Conservation (phyloP, 2,329 filamentous ascomycete genomes). For the Geosmithia putterillii region DNA sequence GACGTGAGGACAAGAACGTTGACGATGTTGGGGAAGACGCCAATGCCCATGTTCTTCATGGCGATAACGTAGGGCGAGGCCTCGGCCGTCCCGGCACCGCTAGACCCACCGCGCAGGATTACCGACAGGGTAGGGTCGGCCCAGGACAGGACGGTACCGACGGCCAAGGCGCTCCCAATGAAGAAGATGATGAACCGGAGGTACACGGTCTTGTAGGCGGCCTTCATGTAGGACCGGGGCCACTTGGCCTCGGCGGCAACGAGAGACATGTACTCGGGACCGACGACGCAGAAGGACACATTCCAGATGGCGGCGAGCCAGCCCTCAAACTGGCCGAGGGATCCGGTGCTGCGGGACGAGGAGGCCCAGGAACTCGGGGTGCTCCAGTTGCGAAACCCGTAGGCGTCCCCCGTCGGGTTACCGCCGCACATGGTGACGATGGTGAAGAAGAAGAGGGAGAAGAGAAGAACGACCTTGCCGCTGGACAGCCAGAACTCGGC, state of each 20-base stretch:
- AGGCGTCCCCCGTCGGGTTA: conserved; percentile 56
- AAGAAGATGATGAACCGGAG: conserved; percentile 62
- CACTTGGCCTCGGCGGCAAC: conserved; percentile 60
- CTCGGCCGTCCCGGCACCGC: conserved; percentile 24
- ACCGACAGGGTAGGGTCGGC: conserved; percentile 40
- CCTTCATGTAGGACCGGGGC: conserved; percentile 50
- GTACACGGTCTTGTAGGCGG: conserved; percentile 62
- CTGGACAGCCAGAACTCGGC: conserved; percentile 57
- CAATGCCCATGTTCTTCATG: conserved; percentile 39
- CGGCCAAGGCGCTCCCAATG: conserved; percentile 52
- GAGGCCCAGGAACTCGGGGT: conserved; percentile 26
- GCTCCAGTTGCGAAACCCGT: conserved; percentile 59
- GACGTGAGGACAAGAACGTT: conserved; percentile 38
- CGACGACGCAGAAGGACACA: conserved; percentile 50
- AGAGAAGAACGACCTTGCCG: conserved; percentile 54
- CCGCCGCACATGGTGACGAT: conserved; percentile 71
- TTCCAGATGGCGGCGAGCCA: conserved; percentile 57
- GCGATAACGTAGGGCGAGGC: conserved; percentile 45
- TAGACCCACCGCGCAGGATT: conserved; percentile 12
- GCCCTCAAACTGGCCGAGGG: conserved; percentile 56
- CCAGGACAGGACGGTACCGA: conserved; percentile 55
- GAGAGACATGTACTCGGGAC: conserved; percentile 55
- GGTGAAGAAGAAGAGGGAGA: conserved; percentile 60
- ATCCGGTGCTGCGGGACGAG: conserved; percentile 32
- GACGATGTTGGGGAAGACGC: conserved; percentile 42